These are phyloP conservation scores for Obba rivulosa DNA, from an alignment of 768 basidiomycete species.

Conservation along the genomic window DNA sequence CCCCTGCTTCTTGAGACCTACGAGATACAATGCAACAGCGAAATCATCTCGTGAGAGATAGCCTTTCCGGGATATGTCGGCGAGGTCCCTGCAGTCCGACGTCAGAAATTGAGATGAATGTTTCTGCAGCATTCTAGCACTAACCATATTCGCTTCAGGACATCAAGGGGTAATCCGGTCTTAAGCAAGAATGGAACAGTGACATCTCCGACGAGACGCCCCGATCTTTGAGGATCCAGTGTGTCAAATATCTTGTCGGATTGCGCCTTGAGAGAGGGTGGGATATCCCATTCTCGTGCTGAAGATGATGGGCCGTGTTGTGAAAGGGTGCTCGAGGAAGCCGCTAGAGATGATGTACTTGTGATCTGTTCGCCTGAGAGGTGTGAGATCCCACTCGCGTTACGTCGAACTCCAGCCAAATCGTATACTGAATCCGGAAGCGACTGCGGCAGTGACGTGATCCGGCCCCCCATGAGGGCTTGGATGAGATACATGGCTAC, in stretches of 20 bases:
- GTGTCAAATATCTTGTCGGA: conserved; percentile 12
- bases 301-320: not conserved
- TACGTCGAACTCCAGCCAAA: conserved; percentile 20
- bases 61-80: conserved; percentile 12
- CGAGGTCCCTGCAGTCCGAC: conserved; percentile 10
- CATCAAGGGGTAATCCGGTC: conserved; percentile 8
- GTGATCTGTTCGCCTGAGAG: no score
- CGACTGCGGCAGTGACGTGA: conserved; percentile 31
- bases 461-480: conserved; percentile 39
- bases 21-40: conserved; percentile 15
- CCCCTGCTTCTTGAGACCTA: conserved; percentile 13
- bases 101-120: not conserved
- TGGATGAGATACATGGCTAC: conserved; percentile 69
- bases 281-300: conserved; percentile 6
- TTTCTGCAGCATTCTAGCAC: not conserved
- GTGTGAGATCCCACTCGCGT: no score
- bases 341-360: no score
- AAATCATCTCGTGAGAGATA: conserved; percentile 13
- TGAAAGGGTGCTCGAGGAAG: not conserved
- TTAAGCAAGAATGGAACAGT: conserved; percentile 10
- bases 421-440: conserved; percentile 45
- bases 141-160: conserved; percentile 16
- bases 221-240: conserved; percentile 9
- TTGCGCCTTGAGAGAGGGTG: conserved; percentile 5
- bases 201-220: conserved; percentile 6